Evolutionary conservation across 192 early-diverging fungal species (phyloP).

Genomic region (Coemansia sp.): DNA sequence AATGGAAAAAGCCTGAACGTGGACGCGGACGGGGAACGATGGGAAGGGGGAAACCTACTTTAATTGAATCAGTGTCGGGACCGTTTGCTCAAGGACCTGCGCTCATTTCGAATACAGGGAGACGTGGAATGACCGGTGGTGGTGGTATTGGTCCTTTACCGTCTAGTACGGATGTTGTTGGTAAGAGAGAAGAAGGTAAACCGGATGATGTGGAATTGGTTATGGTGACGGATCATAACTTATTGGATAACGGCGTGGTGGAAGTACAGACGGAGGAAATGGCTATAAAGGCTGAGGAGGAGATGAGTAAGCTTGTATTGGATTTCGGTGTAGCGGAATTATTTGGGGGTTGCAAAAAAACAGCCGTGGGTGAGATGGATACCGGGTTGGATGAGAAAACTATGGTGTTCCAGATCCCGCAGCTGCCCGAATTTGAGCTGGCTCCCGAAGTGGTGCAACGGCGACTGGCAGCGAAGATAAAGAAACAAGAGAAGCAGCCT

Average conservation of each 20-base stretch:
- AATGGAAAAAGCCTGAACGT: slow-evolving; percentile 8
- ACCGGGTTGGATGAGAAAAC: slow-evolving; percentile 15
- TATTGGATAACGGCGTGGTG: slow-evolving; percentile 7
- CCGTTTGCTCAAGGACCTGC: slow-evolving; percentile 53
- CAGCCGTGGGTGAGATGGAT: neutral
- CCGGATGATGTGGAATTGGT: slow-evolving; percentile 6
- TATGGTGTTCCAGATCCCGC: slow-evolving; percentile 41
- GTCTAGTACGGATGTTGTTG: neutral
- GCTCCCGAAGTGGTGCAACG: slow-evolving; percentile 23
- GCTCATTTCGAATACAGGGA: neutral
- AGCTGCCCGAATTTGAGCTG: slow-evolving; percentile 38
- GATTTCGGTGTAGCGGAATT: slow-evolving; percentile 16
- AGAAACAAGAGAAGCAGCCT: slow-evolving; percentile 7
- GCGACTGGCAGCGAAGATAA: slow-evolving; percentile 14
- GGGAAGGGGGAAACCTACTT: slow-evolving; percentile 11
- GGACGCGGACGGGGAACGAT: slow-evolving; percentile 10
- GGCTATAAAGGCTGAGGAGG: slow-evolving; percentile 31
- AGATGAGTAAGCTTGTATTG: slow-evolving; percentile 19
- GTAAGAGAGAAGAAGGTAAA: neutral
- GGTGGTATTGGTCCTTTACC: neutral
- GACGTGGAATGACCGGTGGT: slow-evolving; percentile 12
- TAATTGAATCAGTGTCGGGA: slow-evolving; percentile 30
- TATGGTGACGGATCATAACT: slow-evolving; percentile 30
- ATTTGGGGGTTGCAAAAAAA: neutral
- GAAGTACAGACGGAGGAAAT: slow-evolving; percentile 51